Evolutionary conservation across 1,284 basidiomycete genomes (phyloP), one percentile per base, ranked within the genome.

Genomic region (Cryptococcus jaspeensis): DNA sequence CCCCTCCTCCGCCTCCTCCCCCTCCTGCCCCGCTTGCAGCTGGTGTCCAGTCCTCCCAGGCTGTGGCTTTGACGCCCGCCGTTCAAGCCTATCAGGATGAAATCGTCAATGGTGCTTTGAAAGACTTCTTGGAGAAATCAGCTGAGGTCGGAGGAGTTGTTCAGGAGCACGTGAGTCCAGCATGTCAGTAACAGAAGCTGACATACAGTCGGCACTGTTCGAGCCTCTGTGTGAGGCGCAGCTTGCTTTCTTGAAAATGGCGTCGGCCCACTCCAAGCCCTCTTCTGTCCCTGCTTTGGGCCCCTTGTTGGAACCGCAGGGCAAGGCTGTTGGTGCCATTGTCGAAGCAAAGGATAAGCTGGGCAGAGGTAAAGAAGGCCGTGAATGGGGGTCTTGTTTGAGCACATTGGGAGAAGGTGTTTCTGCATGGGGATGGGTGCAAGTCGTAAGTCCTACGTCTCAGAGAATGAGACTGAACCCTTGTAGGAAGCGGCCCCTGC

Each of bases 381-480:
- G 89, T 59, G 88, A 90, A 53, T 92, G 88, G 84, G 86, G 85
- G 63, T 86, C 85, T 50, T 92, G 95, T 70, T 80, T 98, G 42
- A 87, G 84, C 38, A 84, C 87, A 37, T 80, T 98, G 37, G 85
- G 87, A 13, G 94, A 96, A 71, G 92, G 90, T 13, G 87, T 86
- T 1, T 82, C 87, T 9, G 87, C 84, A n/a, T 85, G 91, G 52
- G 94, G 88, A n/a, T 99, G 95, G 95, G 86, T 99, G 45, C 84
- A 87, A 47, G 81, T 87, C 53, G 92, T 92, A 67, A 75, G 80
- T 71, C 28, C 8, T 2, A 7, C 20, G 28, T 40, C 13, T 18
- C 15, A 36, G 5, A 9, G 22, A 43, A 23, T 46, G 9, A 47
- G 23, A 38, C 39, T 43, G 23, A 25, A n/a, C n/a, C n/a, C 9